Conservation (phyloP, 2,329 filamentous ascomycete species). For the Magnaporthiopsis incrustans region DNA sequence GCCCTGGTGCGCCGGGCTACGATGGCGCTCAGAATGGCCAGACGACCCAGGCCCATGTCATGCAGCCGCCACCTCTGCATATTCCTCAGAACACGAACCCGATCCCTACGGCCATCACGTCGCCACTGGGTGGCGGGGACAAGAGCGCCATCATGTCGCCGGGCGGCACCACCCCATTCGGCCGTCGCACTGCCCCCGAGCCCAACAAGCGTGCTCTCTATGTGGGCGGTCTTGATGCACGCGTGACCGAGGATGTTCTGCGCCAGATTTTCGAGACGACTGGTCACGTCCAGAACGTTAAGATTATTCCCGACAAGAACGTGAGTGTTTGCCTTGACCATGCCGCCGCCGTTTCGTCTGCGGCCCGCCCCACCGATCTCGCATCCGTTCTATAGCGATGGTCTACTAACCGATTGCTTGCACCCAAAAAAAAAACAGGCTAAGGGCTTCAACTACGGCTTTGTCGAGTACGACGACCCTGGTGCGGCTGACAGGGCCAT, state of each 20-base stretch:
- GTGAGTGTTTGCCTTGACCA: conserved; percentile 47
- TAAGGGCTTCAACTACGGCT: conserved; percentile 98
- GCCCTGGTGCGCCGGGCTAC: conserved; percentile 67
- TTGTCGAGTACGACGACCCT: conserved; percentile 97
- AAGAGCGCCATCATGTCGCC: conserved; percentile 70
- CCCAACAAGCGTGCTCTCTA: conserved; percentile 98
- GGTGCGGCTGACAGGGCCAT: conserved; percentile 94
- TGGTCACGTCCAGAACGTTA: conserved; percentile 95
- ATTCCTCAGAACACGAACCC: conserved; percentile 96
- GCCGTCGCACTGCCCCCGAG: conserved; percentile 87
- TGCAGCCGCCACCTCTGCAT: conserved; percentile 85
- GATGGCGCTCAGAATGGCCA: conserved; percentile 68
- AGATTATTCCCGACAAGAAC: conserved; percentile 99
- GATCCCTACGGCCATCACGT: conserved; percentile 86
- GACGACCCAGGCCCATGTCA: conserved; percentile 56
- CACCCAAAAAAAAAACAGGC: conserved; percentile 44
- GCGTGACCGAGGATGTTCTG: conserved; percentile 92
- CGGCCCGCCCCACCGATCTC: too few relatives aligned
- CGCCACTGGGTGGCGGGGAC: conserved; percentile 66
- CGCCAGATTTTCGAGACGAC: conserved; percentile 99
- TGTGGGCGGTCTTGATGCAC: conserved; percentile 86
- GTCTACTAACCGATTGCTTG: neutral
- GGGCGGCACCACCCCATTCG: conserved; percentile 69
- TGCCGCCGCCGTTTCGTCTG: conserved; percentile 23
- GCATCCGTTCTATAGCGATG: too few relatives aligned